Percentiles rank a stretch among this genome's conserved stretches.
phyloP scores from a whole-genome alignment of 179 eudicot species.

The Carnegiea gigantea region DNA sequence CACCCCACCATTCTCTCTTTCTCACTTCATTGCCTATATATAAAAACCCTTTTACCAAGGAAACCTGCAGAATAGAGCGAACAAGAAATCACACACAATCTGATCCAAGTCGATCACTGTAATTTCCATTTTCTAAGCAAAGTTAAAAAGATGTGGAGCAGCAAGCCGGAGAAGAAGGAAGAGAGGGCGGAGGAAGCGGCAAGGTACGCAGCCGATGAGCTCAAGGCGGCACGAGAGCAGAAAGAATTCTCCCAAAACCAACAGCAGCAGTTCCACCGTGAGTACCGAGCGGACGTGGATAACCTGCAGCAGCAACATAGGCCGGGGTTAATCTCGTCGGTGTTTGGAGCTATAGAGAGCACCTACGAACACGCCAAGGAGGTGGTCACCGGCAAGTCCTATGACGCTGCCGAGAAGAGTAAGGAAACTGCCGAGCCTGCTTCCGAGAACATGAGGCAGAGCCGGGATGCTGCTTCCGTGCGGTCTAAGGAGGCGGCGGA shows the following conservation, averaged over 20 bases:
- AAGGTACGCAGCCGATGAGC: conserved; percentile 50
- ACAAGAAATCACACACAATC: not conserved
- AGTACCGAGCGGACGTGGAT: not conserved
- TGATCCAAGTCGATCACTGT: no score
- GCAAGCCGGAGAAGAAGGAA: conserved; percentile 45
- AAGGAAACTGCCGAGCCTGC: conserved; percentile 26
- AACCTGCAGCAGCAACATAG: conserved; percentile 9
- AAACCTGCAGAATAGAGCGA: no score
- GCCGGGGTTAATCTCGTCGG: conserved; percentile 59
- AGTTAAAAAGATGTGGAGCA: conserved; percentile 36
- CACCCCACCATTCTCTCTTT: conserved; percentile 4
- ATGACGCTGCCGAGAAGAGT: conserved; percentile 34
- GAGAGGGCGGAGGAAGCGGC: conserved; percentile 66
- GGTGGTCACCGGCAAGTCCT: conserved; percentile 37
- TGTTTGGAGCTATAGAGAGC: conserved; percentile 51
- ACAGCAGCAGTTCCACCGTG: conserved; percentile 3
- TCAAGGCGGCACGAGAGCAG: conserved; percentile 39
- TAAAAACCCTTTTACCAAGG: not conserved
- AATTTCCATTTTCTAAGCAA: not conserved
- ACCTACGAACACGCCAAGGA: conserved; percentile 57
- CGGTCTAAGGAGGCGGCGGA: conserved; percentile 29
- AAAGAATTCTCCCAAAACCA: conserved; percentile 15
- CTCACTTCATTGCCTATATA: not conserved
- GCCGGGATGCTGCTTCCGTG: conserved; percentile 16
- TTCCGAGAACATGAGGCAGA: conserved; percentile 14